These are phyloP conservation scores for Teunomyces cretensis DNA, from an alignment of 805 yeast genomes.

Conservation along the genomic window DNA sequence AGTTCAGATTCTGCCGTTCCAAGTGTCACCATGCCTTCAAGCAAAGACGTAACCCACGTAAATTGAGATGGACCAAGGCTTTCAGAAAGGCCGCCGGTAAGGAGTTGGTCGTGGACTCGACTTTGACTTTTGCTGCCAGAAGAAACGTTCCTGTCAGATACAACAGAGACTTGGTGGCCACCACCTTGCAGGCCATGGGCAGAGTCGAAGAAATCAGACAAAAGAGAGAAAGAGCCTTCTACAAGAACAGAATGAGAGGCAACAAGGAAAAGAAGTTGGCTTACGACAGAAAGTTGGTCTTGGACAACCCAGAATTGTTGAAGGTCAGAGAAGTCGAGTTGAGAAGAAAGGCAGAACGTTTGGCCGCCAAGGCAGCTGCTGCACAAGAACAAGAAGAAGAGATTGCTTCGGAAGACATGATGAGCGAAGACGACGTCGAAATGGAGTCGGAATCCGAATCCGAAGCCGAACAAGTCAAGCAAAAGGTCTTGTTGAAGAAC, in stretches of 20 bases:
- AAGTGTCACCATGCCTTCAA: slow-evolving; percentile 97
- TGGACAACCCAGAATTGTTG: slow-evolving; percentile 82
- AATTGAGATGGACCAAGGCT: slow-evolving; percentile 97
- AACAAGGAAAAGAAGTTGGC: slow-evolving; percentile 85
- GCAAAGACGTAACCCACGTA: slow-evolving; percentile 97
- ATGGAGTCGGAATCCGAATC: slow-evolving; percentile 41
- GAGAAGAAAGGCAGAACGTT: slow-evolving; percentile 70
- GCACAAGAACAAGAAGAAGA: slow-evolving; percentile 45
- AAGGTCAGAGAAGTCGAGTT: slow-evolving; percentile 92
- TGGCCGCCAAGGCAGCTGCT: slow-evolving; percentile 56
- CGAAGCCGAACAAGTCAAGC: slow-evolving; percentile 48
- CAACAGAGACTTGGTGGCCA: slow-evolving; percentile 92
- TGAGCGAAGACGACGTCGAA: slow-evolving; percentile 41
- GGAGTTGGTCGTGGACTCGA: slow-evolving; percentile 95
- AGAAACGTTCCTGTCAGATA: slow-evolving; percentile 98
- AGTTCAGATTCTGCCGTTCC: slow-evolving; percentile 94
- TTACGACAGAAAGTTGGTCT: slow-evolving; percentile 85
- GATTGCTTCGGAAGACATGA: slow-evolving; percentile 42
- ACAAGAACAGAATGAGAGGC: slow-evolving; percentile 98
- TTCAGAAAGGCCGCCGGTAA: slow-evolving; percentile 99
- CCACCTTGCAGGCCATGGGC: slow-evolving; percentile 92
- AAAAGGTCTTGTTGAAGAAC: slow-evolving; percentile 64
- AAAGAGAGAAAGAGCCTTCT: slow-evolving; percentile 97
- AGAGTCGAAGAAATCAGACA: slow-evolving; percentile 94
- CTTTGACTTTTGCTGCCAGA: slow-evolving; percentile 94